Percentiles rank a stretch among this genome's conserved stretches.
Conservation (phyloP, 306 rosid species). For the Canavalia ensiformis region DNA sequence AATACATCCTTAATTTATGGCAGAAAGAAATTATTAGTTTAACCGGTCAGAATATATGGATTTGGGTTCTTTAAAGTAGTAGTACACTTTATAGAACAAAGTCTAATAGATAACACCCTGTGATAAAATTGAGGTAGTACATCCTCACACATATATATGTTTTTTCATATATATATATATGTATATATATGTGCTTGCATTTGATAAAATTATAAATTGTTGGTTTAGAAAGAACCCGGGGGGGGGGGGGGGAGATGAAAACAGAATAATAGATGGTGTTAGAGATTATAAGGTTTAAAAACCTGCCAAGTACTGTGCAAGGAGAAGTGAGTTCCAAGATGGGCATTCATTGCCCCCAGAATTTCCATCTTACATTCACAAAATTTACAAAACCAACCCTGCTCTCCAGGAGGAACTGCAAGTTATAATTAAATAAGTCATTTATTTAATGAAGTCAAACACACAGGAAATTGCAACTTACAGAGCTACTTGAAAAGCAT, state of each 20-base stretch:
- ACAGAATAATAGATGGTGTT: slow-evolving; percentile 8
- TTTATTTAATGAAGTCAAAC: slow-evolving; percentile 35
- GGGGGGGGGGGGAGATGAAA: not conserved
- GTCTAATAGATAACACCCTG: not conserved
- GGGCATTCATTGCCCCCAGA: slow-evolving; percentile 80
- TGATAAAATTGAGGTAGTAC: not conserved
- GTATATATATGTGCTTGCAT: not conserved
- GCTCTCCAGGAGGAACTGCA: slow-evolving; percentile 82
- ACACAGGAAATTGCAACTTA: slow-evolving; percentile 22
- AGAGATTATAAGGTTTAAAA: slow-evolving; percentile 36
- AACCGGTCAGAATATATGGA: slow-evolving; percentile 7
- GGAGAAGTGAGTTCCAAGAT: slow-evolving; percentile 86
- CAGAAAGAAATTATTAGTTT: slow-evolving; percentile 33
- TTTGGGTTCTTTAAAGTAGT: not conserved
- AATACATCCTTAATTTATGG: slow-evolving; percentile 71
- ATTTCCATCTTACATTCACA: slow-evolving; percentile 91
- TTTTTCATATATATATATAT: not conserved
- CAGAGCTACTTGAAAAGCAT: slow-evolving; percentile 40
- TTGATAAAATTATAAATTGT: slow-evolving; percentile 11
- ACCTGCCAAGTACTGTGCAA: slow-evolving; percentile 84
- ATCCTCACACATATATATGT: not conserved
- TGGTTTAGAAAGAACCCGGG: not conserved
- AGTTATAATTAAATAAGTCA: slow-evolving; percentile 44
- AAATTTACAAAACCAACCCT: slow-evolving; percentile 86
- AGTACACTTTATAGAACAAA: not conserved